Conservation (phyloP, 2,329 filamentous ascomycete genomes). For the Trichoderma sp. region DNA sequence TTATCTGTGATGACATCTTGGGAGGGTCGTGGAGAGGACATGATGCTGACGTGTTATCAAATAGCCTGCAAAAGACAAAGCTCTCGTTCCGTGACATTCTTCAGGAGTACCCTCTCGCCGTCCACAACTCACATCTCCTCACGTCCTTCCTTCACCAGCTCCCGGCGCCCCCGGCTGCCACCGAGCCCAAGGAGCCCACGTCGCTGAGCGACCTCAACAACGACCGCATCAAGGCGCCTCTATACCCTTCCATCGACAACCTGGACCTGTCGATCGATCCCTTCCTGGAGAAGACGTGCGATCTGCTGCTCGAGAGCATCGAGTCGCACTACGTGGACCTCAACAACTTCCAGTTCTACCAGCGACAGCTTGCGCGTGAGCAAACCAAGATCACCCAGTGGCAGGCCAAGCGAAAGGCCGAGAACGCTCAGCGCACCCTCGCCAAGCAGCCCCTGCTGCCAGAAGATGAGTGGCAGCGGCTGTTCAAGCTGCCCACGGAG, state of each 20-base stretch:
- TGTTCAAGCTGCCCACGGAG: constrained; percentile 97
- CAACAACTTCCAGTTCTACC: constrained; percentile 98
- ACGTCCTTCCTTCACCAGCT: constrained; percentile 95
- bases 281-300: constrained; percentile 97
- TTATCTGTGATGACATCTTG: background rate
- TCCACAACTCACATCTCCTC: constrained; percentile 97
- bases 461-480: constrained; percentile 96
- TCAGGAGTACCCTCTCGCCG: constrained; percentile 80
- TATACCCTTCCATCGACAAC: constrained; percentile 85
- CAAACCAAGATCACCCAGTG: constrained; percentile 95
- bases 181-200: constrained; percentile 72
- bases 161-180: constrained; percentile 62
- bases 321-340: constrained; percentile 98
- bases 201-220: constrained; percentile 77
- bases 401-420: constrained; percentile 95
- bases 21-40: background rate
- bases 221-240: constrained; percentile 63
- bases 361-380: constrained; percentile 88
- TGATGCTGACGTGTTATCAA: constrained; percentile 17
- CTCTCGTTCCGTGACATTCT: constrained; percentile 93
- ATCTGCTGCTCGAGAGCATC: constrained; percentile 93
- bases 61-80: constrained; percentile 89
- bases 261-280: constrained; percentile 94
- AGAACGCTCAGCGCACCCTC: constrained; percentile 81
- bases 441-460: constrained; percentile 88